Percentiles rank a stretch among this genome's conserved stretches.
These are phyloP conservation scores for Porphyrellus cyaneotinctus DNA, from an alignment of 768 basidiomycete genomes.

Conservation along the genomic window DNA sequence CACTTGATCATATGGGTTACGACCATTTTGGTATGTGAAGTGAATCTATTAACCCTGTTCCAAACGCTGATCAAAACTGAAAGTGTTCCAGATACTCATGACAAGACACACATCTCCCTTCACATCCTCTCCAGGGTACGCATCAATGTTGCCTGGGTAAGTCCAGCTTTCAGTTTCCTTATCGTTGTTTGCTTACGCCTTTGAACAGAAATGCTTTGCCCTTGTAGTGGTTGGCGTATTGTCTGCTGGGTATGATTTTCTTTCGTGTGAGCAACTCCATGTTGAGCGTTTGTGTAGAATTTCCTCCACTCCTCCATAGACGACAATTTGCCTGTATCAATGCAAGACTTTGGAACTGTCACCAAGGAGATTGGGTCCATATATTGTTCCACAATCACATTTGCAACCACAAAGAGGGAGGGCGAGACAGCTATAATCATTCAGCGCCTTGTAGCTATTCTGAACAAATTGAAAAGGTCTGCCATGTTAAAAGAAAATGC, in stretches of 20 bases:
- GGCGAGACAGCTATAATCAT: slow-evolving; percentile 53
- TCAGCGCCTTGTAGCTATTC: slow-evolving; percentile 63
- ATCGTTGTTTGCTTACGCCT: background rate
- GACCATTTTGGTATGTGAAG: slow-evolving; percentile 46
- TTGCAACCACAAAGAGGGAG: slow-evolving; percentile 53
- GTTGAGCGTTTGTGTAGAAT: slow-evolving; percentile 38
- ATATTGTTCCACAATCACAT: slow-evolving; percentile 74
- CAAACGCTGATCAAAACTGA: background rate
- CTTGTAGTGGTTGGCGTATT: slow-evolving; percentile 70
- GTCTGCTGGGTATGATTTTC: slow-evolving; percentile 61
- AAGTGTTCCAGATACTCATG: slow-evolving; percentile 79
- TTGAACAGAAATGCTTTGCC: slow-evolving; percentile 54
- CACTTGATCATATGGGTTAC: slow-evolving; percentile 71
- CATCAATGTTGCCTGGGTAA: slow-evolving; percentile 67
- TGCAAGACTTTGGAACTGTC: slow-evolving; percentile 62
- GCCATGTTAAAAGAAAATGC: slow-evolving; percentile 53
- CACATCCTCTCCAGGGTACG: slow-evolving; percentile 54
- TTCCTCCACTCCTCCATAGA: slow-evolving; percentile 62
- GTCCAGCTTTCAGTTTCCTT: slow-evolving; percentile 6
- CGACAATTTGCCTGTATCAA: slow-evolving; percentile 70
- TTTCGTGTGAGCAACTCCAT: background rate
- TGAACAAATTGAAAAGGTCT: slow-evolving; percentile 66
- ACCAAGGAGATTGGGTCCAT: slow-evolving; percentile 62
- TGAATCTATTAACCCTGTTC: background rate
- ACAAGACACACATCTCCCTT: slow-evolving; percentile 48